phyloP scores from a whole-genome alignment of 192 early-diverging fungal species.

The Coemansia sp. region DNA sequence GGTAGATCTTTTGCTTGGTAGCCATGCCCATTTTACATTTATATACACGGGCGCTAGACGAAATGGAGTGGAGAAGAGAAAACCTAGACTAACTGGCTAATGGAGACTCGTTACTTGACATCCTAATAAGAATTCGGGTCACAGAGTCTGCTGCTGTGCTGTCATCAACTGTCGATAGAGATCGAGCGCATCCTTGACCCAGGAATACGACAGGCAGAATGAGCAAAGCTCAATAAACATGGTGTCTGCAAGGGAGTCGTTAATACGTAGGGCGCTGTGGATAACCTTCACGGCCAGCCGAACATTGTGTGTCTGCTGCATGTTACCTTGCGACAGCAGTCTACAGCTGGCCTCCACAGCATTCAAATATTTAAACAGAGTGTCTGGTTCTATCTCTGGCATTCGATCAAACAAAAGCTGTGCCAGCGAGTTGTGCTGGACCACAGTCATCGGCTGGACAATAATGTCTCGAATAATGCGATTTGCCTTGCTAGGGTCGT shows the following conservation, averaged over 20 bases:
- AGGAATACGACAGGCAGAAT: slow-evolving; percentile 45
- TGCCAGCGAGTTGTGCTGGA: slow-evolving; percentile 30
- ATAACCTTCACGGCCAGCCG: slow-evolving; percentile 32
- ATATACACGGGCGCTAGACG: background rate
- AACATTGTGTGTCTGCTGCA: slow-evolving; percentile 32
- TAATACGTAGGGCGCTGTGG: slow-evolving; percentile 20
- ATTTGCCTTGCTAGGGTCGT: slow-evolving; percentile 5
- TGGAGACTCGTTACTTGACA: no score
- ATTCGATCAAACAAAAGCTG: slow-evolving; percentile 23
- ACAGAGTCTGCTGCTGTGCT: background rate
- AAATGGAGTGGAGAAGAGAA: no score
- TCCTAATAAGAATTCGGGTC: background rate
- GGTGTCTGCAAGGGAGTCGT: slow-evolving; percentile 20
- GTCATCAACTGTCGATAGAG: slow-evolving; percentile 31
- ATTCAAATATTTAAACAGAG: slow-evolving; percentile 38
- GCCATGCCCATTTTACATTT: no score
- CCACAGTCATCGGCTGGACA: slow-evolving; percentile 34
- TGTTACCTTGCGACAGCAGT: slow-evolving; percentile 9
- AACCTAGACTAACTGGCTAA: no score
- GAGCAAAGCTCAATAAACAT: slow-evolving; percentile 45
- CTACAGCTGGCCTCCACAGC: slow-evolving; percentile 50
- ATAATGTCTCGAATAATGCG: slow-evolving; percentile 22
- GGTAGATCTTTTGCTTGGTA: background rate
- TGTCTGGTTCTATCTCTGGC: slow-evolving; percentile 10
- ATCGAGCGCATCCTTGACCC: slow-evolving; percentile 43